A percentile compares a stretch with the other conserved stretches of the same genome.
phyloP scores from a whole-genome alignment of 345 rosid species.

The Bruguiera gymnorhiza region DNA sequence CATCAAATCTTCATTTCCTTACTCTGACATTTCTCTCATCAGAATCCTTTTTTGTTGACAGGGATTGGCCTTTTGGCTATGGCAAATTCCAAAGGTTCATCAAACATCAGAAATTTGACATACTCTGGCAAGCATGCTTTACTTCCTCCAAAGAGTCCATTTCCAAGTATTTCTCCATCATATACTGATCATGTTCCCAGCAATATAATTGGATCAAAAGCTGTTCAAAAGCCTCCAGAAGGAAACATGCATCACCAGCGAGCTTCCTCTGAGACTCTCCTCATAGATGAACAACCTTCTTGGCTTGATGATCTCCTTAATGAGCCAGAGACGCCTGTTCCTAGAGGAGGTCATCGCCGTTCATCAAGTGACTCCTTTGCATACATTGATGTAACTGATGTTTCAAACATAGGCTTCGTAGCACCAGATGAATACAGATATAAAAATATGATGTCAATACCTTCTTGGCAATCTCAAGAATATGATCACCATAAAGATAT shows the following conservation, averaged over 20 bases:
- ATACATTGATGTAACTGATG: constrained; percentile 40
- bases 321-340: constrained; percentile 55
- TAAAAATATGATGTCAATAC: constrained; percentile 36
- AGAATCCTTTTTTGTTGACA: constrained; percentile 11
- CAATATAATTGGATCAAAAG: constrained; percentile 58
- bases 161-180: background rate
- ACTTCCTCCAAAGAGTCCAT: constrained; percentile 94
- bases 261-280: constrained; percentile 39
- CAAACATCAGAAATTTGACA: constrained; percentile 38
- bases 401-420: constrained; percentile 51
- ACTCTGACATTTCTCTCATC: background rate
- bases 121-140: constrained; percentile 70
- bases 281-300: constrained; percentile 56
- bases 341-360: constrained; percentile 50
- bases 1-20: background rate
- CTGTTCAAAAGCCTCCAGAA: constrained; percentile 38
- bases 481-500: constrained; percentile 54
- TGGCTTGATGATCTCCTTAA: constrained; percentile 66
- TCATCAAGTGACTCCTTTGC: constrained; percentile 63
- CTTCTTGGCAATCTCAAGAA: constrained; percentile 69
- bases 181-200: constrained; percentile 55
- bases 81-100: constrained; percentile 4
- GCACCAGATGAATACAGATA: constrained; percentile 59
- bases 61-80: constrained; percentile 30
- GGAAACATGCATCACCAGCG: constrained; percentile 39